Evolutionary conservation across 768 basidiomycete genomes (phyloP).

Genomic region (Hemileccinum rubropunctum): DNA sequence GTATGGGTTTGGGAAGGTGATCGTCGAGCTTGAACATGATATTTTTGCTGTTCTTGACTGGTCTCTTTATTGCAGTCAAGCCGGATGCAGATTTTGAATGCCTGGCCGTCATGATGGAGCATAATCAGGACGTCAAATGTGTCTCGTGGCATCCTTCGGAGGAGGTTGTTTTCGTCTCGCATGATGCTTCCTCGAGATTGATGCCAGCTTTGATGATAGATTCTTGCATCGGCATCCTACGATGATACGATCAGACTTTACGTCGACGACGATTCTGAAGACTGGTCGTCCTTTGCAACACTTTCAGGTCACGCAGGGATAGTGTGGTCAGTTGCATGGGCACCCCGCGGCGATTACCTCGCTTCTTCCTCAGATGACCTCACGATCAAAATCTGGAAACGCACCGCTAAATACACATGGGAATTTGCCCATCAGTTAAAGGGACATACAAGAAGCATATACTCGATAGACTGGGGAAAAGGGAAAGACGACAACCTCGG

Average conservation of each 20-base stretch:
- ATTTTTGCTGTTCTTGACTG: slow-evolving; percentile 1
- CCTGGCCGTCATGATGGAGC: slow-evolving; percentile 94
- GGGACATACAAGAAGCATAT: slow-evolving; percentile 75
- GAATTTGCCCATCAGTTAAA: slow-evolving; percentile 56
- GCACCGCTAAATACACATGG: slow-evolving; percentile 60
- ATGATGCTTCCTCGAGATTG: neutral
- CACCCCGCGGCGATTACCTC: slow-evolving; percentile 74
- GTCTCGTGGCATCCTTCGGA: slow-evolving; percentile 94
- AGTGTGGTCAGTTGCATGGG: slow-evolving; percentile 88
- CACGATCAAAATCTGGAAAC: slow-evolving; percentile 83
- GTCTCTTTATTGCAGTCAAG: slow-evolving; percentile 50
- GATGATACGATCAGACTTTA: slow-evolving; percentile 96
- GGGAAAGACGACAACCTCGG: slow-evolving; percentile 54
- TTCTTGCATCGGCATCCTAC: slow-evolving; percentile 95
- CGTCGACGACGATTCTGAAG: slow-evolving; percentile 88
- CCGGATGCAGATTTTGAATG: slow-evolving; percentile 95
- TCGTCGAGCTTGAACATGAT: slow-evolving; percentile 7
- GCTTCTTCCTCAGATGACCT: slow-evolving; percentile 86
- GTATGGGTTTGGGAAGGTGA: slow-evolving; percentile 99
- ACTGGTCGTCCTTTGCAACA: slow-evolving; percentile 89
- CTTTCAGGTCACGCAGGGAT: slow-evolving; percentile 81
- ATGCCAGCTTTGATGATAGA: slow-evolving; percentile 45
- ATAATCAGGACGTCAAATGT: slow-evolving; percentile 93
- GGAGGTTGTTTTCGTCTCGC: slow-evolving; percentile 56
- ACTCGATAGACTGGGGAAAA: slow-evolving; percentile 70